Base-by-base conservation (phyloP, 2,329 filamentous ascomycete genomes). In the Myriosclerotinia scirpicola region DNA sequence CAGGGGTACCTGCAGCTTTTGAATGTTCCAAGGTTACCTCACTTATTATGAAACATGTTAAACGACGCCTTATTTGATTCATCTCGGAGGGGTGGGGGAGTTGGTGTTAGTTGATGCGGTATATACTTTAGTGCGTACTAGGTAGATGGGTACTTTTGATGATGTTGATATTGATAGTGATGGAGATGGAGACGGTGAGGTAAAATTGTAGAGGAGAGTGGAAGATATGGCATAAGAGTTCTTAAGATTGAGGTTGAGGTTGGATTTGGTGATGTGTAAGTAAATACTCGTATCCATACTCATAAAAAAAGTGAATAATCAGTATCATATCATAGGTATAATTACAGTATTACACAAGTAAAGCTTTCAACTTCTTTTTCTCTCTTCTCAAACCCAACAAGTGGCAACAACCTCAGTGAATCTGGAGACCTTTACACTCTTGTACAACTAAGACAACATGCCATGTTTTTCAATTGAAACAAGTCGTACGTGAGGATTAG, bases 391-490 rank as follows among this genome's bases (percentile, higher is more conserved):
- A 59, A 59, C 36, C 56, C 7, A n/a, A 22, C n/a, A 9, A 14
- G 15, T 7, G 40, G 9, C 38, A 12, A 9, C 1, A n/a, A n/a
- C 17, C 11, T 22, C 14, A 4, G 12, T 17, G 54, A 38, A 38
- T 22, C n/a, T n/a, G n/a, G n/a, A n/a, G n/a, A 36, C 15, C 26
- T 15, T n/a, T 2, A 30, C 17, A 4, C 12, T 48, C 56, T 48
- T 17, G 56, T 59, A 48, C 30, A 22, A 36, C 6, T 5, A 26
- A 36, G 56, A 36, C 9, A 6, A 20, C 20, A 36, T 59, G 26
- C 3, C 12, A n/a, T 59, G 54, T 42, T 54, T 12, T n/a, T 34
- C 56, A 36, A 11, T 59, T 59, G 56, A 59, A 48, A 48, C 56
- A 59, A 36, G 38, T 5, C 22, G 14, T 30, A 30, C 26, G 11